phyloP scores from a whole-genome alignment of 2,329 filamentous ascomycete species.

The Onygenales sp. region DNA sequence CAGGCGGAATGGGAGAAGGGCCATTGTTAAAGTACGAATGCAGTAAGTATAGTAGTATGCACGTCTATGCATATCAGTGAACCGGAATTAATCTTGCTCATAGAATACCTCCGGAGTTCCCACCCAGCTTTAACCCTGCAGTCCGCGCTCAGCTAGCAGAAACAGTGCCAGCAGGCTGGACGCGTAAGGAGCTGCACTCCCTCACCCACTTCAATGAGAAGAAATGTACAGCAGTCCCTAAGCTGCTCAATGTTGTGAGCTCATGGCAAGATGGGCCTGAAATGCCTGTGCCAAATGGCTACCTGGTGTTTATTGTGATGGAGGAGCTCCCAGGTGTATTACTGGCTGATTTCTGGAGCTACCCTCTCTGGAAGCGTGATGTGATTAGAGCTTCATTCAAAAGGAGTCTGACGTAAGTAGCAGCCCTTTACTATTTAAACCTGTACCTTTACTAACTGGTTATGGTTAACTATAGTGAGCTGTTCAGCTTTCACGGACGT shows the following conservation, averaged over 20 bases:
- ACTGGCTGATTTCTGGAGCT: not conserved
- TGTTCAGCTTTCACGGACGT: not conserved
- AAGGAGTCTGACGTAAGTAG: not conserved
- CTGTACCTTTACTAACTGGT: not conserved
- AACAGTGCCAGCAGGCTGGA: not conserved
- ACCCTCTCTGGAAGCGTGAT: not conserved
- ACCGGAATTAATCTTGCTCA: not conserved
- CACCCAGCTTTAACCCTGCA: not conserved
- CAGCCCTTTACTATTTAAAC: not conserved
- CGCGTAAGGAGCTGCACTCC: not conserved
- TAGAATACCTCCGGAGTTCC: not conserved
- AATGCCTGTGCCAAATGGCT: not conserved
- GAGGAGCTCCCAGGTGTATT: not conserved
- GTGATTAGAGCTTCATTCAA: not conserved
- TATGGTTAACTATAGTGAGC: not conserved
- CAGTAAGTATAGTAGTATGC: slow-evolving; percentile 1
- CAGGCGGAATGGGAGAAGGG: not conserved
- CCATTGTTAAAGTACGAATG: not conserved
- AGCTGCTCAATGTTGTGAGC: not conserved
- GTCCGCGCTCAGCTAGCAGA: not conserved
- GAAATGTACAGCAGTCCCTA: not conserved
- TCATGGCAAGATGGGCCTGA: not conserved
- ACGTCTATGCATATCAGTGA: not conserved
- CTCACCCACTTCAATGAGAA: not conserved
- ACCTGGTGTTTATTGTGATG: not conserved